A percentile compares a stretch with the other conserved stretches of the same genome.
phyloP scores from a whole-genome alignment of 2,329 filamentous ascomycete genomes.

The Verticillium nonalfalfae region DNA sequence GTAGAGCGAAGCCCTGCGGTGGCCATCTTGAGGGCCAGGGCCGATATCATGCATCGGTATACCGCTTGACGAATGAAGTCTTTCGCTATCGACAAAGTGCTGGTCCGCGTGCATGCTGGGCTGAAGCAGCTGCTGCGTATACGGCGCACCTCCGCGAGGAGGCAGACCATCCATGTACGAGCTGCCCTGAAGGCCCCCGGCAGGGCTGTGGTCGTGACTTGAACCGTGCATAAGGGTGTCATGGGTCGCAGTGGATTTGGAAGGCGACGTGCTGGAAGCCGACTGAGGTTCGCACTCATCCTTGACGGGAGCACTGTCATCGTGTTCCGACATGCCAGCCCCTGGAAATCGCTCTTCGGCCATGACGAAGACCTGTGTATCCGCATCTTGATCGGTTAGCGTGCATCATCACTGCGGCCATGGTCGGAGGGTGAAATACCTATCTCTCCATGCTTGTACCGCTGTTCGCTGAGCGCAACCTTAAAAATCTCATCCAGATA shows the following conservation, averaged over 20 bases:
- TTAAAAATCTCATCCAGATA: conserved; percentile 57
- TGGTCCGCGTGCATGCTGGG: conserved; percentile 33
- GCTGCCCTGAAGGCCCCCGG: conserved; percentile 21
- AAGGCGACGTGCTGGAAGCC: conserved; percentile 26
- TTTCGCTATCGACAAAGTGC: conserved; percentile 29
- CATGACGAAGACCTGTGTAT: conserved; percentile 42
- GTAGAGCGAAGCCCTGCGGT: conserved; percentile 40
- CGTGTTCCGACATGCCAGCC: conserved; percentile 40
- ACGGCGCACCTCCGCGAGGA: conserved; percentile 31
- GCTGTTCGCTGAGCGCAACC: conserved; percentile 50
- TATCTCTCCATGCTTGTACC: conserved; percentile 48
- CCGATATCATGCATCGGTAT: conserved; percentile 40
- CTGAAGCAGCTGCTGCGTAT: conserved; percentile 31
- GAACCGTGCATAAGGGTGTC: conserved; percentile 24
- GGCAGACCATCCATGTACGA: conserved; percentile 37
- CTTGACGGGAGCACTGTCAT: conserved; percentile 31
- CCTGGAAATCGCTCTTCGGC: conserved; percentile 45
- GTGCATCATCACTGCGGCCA: neutral
- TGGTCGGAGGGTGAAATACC: conserved; percentile 31
- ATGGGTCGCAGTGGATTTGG: conserved; percentile 24
- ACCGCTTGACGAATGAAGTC: conserved; percentile 24
- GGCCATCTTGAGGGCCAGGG: conserved; percentile 34
- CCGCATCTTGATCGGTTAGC: conserved; percentile 32
- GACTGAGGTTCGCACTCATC: conserved; percentile 35
- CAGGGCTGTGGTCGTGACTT: conserved; percentile 28